A percentile compares a stretch with the other conserved stretches of the same genome.
Evolutionary conservation across 1,284 basidiomycete species (phyloP).

Genomic region (Golubevia pallescens): DNA sequence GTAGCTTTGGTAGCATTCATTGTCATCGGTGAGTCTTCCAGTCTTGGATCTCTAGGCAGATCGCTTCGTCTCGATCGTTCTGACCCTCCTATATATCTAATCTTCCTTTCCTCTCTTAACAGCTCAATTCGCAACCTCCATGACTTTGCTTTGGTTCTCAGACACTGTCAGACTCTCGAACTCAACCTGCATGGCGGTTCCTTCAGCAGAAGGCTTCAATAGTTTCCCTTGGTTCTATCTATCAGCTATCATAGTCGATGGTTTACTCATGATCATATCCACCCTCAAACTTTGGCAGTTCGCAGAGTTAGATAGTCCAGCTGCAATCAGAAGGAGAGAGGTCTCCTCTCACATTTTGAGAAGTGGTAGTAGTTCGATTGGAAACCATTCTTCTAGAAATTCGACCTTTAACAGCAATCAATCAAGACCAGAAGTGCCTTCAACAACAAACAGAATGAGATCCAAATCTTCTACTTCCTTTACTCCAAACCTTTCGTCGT

Average conservation of each 20-base stretch:
- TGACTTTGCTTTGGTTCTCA: slow-evolving; percentile 29
- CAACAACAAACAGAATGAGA: neutral
- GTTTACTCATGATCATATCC: slow-evolving; percentile 25
- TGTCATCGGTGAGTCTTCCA: neutral
- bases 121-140: slow-evolving; percentile 23
- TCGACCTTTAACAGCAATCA: slow-evolving; percentile 10
- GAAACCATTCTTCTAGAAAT: neutral
- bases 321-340: no score
- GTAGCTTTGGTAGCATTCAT: slow-evolving; percentile 23
- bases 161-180: slow-evolving; percentile 16
- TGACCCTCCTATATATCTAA: no score
- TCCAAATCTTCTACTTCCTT: neutral
- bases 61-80: no score
- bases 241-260: slow-evolving; percentile 30
- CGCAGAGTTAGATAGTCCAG: neutral
- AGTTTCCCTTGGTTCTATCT: slow-evolving; percentile 40
- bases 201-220: slow-evolving; percentile 14
- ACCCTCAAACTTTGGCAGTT: slow-evolving; percentile 22
- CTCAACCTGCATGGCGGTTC: slow-evolving; percentile 22
- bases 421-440: neutral
- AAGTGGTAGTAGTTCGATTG: no score
- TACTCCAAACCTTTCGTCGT: slow-evolving; percentile 5
- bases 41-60: no score
- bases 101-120: no score
- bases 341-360: no score